Base-by-base conservation (phyloP, 768 basidiomycete genomes). In the Boletus subparvulus region DNA sequence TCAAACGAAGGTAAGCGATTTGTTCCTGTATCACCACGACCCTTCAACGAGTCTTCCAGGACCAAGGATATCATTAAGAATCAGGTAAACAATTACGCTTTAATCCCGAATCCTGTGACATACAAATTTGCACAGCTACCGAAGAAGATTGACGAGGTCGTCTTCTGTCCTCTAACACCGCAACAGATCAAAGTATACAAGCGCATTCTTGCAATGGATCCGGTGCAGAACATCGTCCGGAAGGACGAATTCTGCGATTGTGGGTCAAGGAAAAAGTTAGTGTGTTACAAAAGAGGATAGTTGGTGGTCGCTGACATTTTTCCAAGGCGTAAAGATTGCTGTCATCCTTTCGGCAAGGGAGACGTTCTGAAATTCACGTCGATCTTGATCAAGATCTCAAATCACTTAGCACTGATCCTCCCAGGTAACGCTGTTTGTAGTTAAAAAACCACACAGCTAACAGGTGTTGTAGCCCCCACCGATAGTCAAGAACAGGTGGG, bases 161-260 rank as follows among this genome's bases (percentile, higher is more conserved):
- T 97, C 6, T 96, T 98, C 65, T 99, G 96, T 65, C 95, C 94
- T 16, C 74, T 98, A 47, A 90, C 90, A 0, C 55, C 74, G 0
- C 78, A 74, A 36, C 95, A 97, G 72, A 81, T 85, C 30, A 66
- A 70, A 16, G 90, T 86, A 1, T 96, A 97, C 70, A 88, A 83
- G 61, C 78, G 80, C 6, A 77, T 95, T 35, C 74, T 95, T 24
- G 71, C 71, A n/a, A 83, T 81, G 62, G 76, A 78, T 7, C 77
- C 83, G 6, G 82, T 97, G 10, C 84, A 90, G 65, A 85, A 87
- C 58, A 74, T 97, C 49, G 72, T 94, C 21, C 76, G 75, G 17
- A 85, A 88, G 65, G 86, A 92, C 54, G 83, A 90, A 14, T 73
- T 69, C 0, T 98, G 95, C 55, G 73, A 80, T 3, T 98, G 95